Evolutionary conservation across 202 grass and related monocot species (phyloP).

Genomic region (Zizania palustris): DNA sequence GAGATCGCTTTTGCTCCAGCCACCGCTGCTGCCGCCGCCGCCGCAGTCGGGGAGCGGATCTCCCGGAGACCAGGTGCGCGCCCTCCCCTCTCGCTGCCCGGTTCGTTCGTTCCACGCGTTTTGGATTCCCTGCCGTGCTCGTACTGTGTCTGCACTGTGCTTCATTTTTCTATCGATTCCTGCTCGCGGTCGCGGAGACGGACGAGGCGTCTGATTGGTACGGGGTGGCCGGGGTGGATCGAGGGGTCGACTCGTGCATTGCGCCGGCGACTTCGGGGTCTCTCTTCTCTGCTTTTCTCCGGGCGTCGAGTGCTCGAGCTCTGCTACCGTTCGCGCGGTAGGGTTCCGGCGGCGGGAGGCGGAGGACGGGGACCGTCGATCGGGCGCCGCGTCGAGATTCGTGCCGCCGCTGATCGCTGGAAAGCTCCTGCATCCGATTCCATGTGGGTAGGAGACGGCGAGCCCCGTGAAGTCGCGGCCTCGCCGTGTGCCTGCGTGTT

Average conservation of each 20-base stretch:
- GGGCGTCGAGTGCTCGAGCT: not conserved
- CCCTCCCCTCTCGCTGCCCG: not conserved
- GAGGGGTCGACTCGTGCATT: not conserved
- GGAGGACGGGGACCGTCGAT: not conserved
- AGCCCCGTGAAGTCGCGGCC: too few species aligned
- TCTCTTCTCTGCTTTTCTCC: not conserved
- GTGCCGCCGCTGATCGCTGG: constrained; percentile 35
- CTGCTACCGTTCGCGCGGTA: not conserved
- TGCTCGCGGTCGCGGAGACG: not conserved
- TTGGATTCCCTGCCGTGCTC: not conserved
- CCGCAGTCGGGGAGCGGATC: not conserved
- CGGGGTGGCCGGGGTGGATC: not conserved
- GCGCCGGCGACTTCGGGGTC: not conserved
- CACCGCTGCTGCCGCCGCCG: not conserved
- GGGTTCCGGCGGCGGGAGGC: constrained; percentile 34
- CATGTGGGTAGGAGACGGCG: not conserved
- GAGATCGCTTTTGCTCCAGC: constrained; percentile 10
- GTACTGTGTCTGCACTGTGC: too few species aligned
- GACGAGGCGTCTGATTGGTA: not conserved
- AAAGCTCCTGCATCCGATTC: constrained; percentile 30
- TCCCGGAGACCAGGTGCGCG: constrained; percentile 29
- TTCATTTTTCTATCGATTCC: not conserved
- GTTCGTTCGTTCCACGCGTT: not conserved
- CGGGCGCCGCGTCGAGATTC: constrained; percentile 32
- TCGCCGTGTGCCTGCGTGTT: not conserved